Conservation (phyloP, 2,329 filamentous ascomycete genomes). For the Colletotrichum sp. region DNA sequence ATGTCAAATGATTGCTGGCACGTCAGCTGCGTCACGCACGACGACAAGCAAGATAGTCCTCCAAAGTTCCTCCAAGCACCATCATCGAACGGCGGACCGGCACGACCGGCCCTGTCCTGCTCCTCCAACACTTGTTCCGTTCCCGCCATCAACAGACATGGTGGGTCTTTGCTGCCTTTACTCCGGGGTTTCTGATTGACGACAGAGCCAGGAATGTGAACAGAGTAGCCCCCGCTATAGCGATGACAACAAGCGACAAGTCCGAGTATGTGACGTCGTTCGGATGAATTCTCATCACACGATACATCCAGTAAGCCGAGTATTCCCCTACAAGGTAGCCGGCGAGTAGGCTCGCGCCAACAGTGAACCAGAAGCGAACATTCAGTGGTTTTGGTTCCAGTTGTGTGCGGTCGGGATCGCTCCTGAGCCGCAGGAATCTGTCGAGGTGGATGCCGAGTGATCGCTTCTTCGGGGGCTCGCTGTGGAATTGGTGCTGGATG, state of each 20-base stretch:
- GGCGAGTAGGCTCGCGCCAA: not conserved
- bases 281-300: not conserved
- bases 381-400: not conserved
- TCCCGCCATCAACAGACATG: not conserved
- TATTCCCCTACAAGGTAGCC: not conserved
- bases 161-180: not conserved
- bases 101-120: not conserved
- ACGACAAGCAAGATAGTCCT: not conserved
- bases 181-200: not conserved
- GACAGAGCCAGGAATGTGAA: not conserved
- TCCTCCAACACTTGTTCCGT: not conserved
- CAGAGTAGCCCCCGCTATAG: not conserved
- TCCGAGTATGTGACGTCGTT: not conserved
- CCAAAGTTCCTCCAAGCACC: not conserved
- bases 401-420: not conserved
- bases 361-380: not conserved
- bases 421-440: not conserved
- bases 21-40: not conserved
- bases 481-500: not conserved
- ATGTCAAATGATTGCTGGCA: not conserved
- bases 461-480: not conserved
- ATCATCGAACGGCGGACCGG: not conserved
- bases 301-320: not conserved
- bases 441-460: not conserved
- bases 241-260: not conserved